Base-by-base conservation (phyloP, 2,329 filamentous ascomycete species). In the Cladophialophora yegresii region DNA sequence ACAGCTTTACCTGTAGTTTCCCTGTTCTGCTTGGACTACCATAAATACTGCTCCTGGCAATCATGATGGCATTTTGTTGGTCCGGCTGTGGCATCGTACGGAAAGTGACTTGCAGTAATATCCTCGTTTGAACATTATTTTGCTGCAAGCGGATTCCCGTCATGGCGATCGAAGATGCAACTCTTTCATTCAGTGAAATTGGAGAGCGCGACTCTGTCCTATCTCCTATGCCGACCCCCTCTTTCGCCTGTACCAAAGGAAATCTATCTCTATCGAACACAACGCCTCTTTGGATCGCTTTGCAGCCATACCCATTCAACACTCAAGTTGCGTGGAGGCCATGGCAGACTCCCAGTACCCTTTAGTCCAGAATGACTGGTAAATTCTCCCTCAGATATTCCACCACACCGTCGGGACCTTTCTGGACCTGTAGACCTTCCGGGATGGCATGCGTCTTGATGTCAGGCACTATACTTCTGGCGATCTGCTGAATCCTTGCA, bases 361-460 rank as follows among this genome's bases (percentile, higher is more conserved):
- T 47, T 64, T 30, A 65, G 9, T 49, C 75, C 67, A 79, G 70
- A 61, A 79, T 69, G 55, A 65, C 65, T 1, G 77, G 77, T n/a
- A 79, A 73, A 65, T 78, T 75, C 70, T 78, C 76, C 62, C 72
- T 67, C 32, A 79, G 70, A 69, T 79, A 76, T 64, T 79, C 77
- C 22, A 79, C 77, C 67, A 79, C 73, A 4, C 76, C 77, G 69
- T 79, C 77, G 0, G 77, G 77, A 4, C 77, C 77, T 33, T 71
- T 74, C 70, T 79, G 75, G 40, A 78, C 77, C 70, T 79, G 78
- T 60, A 80, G 68, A 9, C 77, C 77, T 30, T 74, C 71, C 3
- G 78, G 77, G 54, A 79, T 78, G 13, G 77, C 78, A 64, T 80
- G 76, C 36, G 77, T 73, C 71, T 77, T 78, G 71, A 79, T 78